A percentile compares a stretch with the other conserved stretches of the same genome.
Conservation (phyloP, 2,329 filamentous ascomycete genomes). For the Amauroascus niger region DNA sequence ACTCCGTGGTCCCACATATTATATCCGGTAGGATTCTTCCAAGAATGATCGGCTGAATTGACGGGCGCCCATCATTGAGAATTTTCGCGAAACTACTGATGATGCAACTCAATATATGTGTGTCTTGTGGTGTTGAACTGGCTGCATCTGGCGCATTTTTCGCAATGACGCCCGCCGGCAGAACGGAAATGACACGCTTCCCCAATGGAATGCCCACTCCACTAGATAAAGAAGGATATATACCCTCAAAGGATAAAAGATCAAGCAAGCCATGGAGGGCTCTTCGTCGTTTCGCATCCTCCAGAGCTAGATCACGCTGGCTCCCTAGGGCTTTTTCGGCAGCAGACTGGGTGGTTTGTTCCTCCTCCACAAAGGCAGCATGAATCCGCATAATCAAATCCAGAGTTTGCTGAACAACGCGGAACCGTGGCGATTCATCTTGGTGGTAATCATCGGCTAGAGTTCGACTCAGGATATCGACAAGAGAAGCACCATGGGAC, state of each 20-base stretch:
- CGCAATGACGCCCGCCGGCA: conserved; percentile 36
- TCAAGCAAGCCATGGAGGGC: conserved; percentile 35
- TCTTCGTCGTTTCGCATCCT: conserved; percentile 36
- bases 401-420: conserved; percentile 29
- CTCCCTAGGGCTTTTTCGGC: conserved; percentile 5
- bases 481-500: conserved; percentile 27
- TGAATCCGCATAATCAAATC: conserved; percentile 30
- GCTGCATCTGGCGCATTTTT: conserved; percentile 24
- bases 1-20: conserved; percentile 31
- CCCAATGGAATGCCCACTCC: conserved; percentile 39
- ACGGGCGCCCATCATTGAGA: conserved; percentile 26
- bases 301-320: conserved; percentile 26
- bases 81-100: conserved; percentile 25
- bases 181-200: conserved; percentile 35
- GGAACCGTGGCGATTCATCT: conserved; percentile 20
- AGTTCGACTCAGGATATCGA: conserved; percentile 26
- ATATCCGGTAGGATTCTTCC: conserved; percentile 35
- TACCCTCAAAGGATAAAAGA: conserved; percentile 37
- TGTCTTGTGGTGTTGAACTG: conserved; percentile 20
- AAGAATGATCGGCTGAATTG: conserved; percentile 33
- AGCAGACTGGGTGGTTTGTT: conserved; percentile 6
- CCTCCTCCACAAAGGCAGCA: conserved; percentile 24
- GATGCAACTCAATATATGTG: conserved; percentile 26
- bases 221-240: conserved; percentile 36
- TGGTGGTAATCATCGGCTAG: conserved; percentile 11